Base-by-base conservation (phyloP, 2,329 filamentous ascomycete genomes). In the Ceratocystis alfenasii region DNA sequence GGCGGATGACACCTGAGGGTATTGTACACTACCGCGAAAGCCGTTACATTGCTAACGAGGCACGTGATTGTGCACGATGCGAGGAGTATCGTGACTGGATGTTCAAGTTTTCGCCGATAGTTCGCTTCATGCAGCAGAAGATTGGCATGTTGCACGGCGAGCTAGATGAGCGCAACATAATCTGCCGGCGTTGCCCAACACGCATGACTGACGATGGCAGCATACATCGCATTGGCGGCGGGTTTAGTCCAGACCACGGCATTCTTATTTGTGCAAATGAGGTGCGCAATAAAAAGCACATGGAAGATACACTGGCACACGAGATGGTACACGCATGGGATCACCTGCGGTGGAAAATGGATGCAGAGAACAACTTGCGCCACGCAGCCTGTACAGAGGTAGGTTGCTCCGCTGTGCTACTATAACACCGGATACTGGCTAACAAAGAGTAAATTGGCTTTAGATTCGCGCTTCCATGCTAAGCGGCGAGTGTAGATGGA, bases 271-370 rank as follows among this genome's bases (percentile, higher is more conserved):
- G 94, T 76, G 90, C 94, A 63, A 99, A 99, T 76, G 87, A 94
- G 76, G 84, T 97, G 73, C 80, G 87, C 67, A 86, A 90, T 73
- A 79, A 85, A 66, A 86, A 86, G 41, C 90, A 96, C 74, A 75
- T 96, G 70, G 94, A 99, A 78, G 94, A 99, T 74, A 96, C 92
- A 10, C 79, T 99, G 72, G 87, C 92, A 33, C 94, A 99, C 76
- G 94, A 99, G 78, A 95, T 99, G 90, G 88, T 99, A 64, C 94
- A 99, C 75, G 92, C 92, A 0, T 97, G 91, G 80, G 94, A 99
- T 74, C 88, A 95, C 74, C 73, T 97, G 71, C 80, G 93, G 69
- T 99, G 90, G 79, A 94, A 96, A 76, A 86, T 96, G 57, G 87
- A 97, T 73, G 89, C 88, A 78, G 79, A 81, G 71, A 89, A 78